Base-by-base conservation (phyloP, 345 rosid species). In the Brassica incana region DNA sequence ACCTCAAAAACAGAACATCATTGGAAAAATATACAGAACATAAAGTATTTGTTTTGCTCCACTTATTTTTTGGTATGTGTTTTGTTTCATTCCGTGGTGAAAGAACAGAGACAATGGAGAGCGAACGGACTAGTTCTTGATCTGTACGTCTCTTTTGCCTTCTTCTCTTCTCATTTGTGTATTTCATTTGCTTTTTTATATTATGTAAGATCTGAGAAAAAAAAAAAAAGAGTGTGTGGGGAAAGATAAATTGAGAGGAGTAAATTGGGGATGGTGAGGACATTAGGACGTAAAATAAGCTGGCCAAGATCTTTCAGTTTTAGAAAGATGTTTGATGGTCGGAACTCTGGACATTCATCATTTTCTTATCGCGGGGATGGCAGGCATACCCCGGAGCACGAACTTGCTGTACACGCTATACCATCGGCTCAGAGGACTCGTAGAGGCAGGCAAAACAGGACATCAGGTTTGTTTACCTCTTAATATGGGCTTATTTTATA, bases 231-330 rank as follows among this genome's bases (percentile, higher is more conserved):
- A 60, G 63, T 6, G 52, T 27, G 69, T 77, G 74, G 5, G 62
- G 70, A 74, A 63, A 73, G 9, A 60, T 48, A 59, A 78, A 65
- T 3, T 32, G 74, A 68, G 78, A 74, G 82, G 74, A 35, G 43
- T 78, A 50, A 54, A 7, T 14, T 80, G 72, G 79, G 72, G 71
- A 92, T 92, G 96, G 92, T 90, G 75, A 82, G 86, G 66, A 78
- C 95, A 65, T 77, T 89, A 40, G 84, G 84, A 35, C 89, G 85
- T 6, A 87, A 83, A 62, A 78, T 48, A 35, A 91, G 87, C 83
- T 76, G 77, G 73, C 86, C 86, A 12, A 84, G 73, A 79, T 88
- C 97, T 25, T 87, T 88, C 80, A 67, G 79, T 43, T 61, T 84
- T 71, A 84, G 81, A 74, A 83, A 72, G 77, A 85, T 87, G 88